These are phyloP conservation scores for Limnanthes douglasii DNA, from an alignment of 345 rosid species.

Conservation along the genomic window DNA sequence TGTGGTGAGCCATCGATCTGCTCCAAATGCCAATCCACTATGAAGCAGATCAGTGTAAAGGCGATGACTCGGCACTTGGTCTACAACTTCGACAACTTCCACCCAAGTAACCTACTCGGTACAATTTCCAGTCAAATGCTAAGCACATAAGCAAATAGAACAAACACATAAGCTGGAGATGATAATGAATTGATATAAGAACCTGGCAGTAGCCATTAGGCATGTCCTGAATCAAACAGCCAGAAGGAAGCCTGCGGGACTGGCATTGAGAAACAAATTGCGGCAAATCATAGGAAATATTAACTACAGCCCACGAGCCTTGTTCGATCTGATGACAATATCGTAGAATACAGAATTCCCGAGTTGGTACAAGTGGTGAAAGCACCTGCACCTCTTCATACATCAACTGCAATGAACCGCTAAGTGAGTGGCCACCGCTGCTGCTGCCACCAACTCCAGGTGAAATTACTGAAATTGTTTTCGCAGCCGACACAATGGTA, in stretches of 20 bases:
- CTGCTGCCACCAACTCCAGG: slow-evolving; percentile 43
- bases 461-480: slow-evolving; percentile 64
- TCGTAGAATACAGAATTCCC: slow-evolving; percentile 73
- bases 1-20: slow-evolving; percentile 68
- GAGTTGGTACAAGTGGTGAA: slow-evolving; percentile 61
- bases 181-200: slow-evolving; percentile 5
- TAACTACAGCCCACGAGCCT: slow-evolving; percentile 80
- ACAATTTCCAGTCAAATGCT: slow-evolving; percentile 1
- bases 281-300: slow-evolving; percentile 75
- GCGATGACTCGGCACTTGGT: slow-evolving; percentile 32
- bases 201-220: slow-evolving; percentile 97
- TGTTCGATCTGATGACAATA: slow-evolving; percentile 82
- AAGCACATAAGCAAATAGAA: background rate
- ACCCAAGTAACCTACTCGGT: slow-evolving; percentile 75
- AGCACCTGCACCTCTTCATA: slow-evolving; percentile 90
- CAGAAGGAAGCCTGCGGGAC: slow-evolving; percentile 69
- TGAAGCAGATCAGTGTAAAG: slow-evolving; percentile 53
- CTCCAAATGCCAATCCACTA: slow-evolving; percentile 77
- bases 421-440: slow-evolving; percentile 24
- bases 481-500: slow-evolving; percentile 52
- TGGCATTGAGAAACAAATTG: slow-evolving; percentile 47
- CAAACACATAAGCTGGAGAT: slow-evolving; percentile 1
- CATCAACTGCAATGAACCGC: slow-evolving; percentile 36
- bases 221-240: slow-evolving; percentile 94
- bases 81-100: slow-evolving; percentile 82